These are phyloP conservation scores for Selaginella tamariscina DNA, from an alignment of 75 land plant genomes.

Conservation along the genomic window DNA sequence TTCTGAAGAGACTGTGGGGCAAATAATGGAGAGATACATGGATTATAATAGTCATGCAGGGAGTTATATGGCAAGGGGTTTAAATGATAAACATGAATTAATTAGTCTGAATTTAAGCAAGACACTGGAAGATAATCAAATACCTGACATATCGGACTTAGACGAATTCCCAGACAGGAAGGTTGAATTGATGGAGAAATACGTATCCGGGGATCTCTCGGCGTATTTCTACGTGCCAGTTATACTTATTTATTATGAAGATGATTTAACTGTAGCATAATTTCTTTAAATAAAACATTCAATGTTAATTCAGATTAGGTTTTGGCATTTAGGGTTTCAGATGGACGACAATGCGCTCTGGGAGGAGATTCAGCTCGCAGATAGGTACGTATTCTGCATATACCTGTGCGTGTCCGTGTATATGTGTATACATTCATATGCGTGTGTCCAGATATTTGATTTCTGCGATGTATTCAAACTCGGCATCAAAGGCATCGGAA, in stretches of 20 bases:
- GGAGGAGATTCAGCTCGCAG: background rate
- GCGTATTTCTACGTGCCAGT: constrained; percentile 23
- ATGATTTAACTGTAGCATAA: constrained; percentile 25
- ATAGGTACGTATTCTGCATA: background rate
- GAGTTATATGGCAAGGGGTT: constrained; percentile 14
- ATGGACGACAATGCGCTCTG: background rate
- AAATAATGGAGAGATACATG: constrained; percentile 24
- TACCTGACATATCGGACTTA: constrained; percentile 16
- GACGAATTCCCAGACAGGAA: background rate
- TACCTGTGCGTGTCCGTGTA: background rate
- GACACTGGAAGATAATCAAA: constrained; percentile 23
- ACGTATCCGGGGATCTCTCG: constrained; percentile 14
- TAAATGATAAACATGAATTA: constrained; percentile 8
- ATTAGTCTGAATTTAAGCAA: constrained; percentile 22
- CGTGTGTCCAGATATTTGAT: background rate
- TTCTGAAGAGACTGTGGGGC: constrained; percentile 22
- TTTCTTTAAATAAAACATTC: no score
- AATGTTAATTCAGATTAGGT: no score
- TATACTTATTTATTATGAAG: constrained; percentile 26
- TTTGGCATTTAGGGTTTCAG: background rate
- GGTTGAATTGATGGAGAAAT: background rate
- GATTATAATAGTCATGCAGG: constrained; percentile 22
- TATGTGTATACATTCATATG: no score
- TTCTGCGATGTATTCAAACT: background rate
- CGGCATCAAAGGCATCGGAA: background rate